Percentiles rank a stretch among this genome's conserved stretches.
Conservation (phyloP, 768 basidiomycete genomes). For the Russula dissimulans region DNA sequence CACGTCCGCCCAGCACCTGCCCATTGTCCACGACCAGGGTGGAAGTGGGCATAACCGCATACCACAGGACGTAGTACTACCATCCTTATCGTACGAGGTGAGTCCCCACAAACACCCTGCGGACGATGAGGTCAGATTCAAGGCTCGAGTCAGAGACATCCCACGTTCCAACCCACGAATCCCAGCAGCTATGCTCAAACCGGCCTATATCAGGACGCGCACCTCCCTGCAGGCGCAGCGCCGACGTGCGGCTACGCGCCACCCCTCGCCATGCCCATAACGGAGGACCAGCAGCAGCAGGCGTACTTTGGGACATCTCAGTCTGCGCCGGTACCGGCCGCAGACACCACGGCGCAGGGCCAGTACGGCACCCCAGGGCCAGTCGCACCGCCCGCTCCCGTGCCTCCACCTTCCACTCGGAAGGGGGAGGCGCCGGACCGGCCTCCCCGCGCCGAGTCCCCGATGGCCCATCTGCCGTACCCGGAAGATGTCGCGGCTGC, state of each 20-base stretch:
- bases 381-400: neutral
- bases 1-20: neutral
- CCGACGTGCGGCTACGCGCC: neutral
- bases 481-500: constrained; percentile 2
- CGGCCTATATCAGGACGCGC: neutral
- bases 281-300: neutral
- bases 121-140: neutral
- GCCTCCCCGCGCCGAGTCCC: constrained; percentile 6
- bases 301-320: neutral
- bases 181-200: neutral
- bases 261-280: neutral
- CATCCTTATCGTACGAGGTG: constrained; percentile 7
- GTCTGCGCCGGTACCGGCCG: neutral
- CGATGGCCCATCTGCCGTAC: constrained; percentile 18
- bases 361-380: neutral
- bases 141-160: neutral
- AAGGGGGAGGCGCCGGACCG: neutral
- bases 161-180: neutral
- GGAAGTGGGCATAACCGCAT: constrained; percentile 17
- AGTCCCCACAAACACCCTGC: constrained; percentile 11
- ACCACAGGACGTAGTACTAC: neutral
- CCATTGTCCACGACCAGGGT: constrained; percentile 10
- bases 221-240: neutral
- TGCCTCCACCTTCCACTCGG: neutral
- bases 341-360: neutral